Evolutionary conservation across 2,329 filamentous ascomycete species (phyloP).

Genomic region (Didymella pomorum): DNA sequence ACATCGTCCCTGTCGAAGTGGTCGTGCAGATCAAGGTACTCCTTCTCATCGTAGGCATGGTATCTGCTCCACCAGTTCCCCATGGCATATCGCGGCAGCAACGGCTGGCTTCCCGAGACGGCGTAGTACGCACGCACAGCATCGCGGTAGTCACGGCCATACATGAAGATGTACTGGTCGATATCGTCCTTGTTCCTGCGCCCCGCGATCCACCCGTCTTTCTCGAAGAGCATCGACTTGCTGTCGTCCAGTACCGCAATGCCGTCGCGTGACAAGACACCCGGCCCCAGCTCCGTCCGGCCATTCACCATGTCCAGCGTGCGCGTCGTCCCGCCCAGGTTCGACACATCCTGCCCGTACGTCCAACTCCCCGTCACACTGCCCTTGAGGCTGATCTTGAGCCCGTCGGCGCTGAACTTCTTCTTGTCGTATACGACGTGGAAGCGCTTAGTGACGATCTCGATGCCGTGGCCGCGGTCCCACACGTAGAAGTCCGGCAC

Average conservation of each 20-base stretch:
- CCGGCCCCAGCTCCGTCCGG: conserved; percentile 58
- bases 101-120: conserved; percentile 64
- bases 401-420: conserved; percentile 60
- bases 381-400: conserved; percentile 57
- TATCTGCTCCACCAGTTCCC: conserved; percentile 74
- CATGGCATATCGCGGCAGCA: conserved; percentile 65
- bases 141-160: conserved; percentile 64
- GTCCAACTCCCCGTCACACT: conserved; percentile 59
- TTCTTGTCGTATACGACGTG: conserved; percentile 67
- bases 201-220: conserved; percentile 61
- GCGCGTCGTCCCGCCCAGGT: conserved; percentile 60
- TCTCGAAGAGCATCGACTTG: conserved; percentile 64
- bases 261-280: conserved; percentile 61
- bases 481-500: conserved; percentile 59
- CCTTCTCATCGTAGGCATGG: conserved; percentile 63
- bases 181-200: conserved; percentile 58
- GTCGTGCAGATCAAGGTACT: conserved; percentile 67
- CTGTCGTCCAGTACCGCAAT: conserved; percentile 64
- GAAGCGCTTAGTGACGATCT: conserved; percentile 65
- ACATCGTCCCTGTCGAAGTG: conserved; percentile 61
- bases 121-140: conserved; percentile 64
- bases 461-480: conserved; percentile 57
- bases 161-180: conserved; percentile 68
- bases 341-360: conserved; percentile 56
- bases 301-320: conserved; percentile 65